phyloP scores from a whole-genome alignment of 192 early-diverging fungal species.

The Thamnidium elegans region DNA sequence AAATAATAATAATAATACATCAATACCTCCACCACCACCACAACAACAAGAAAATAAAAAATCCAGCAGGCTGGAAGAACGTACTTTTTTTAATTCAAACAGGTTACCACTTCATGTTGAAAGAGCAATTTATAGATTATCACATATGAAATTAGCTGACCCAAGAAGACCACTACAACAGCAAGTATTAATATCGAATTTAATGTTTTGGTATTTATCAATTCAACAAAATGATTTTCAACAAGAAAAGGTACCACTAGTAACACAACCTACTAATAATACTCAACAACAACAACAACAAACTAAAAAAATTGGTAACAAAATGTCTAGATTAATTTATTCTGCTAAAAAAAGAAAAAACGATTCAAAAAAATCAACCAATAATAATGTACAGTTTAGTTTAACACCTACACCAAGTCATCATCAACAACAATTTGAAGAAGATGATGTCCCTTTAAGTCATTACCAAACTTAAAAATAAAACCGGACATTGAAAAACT shows the following conservation, averaged over 20 bases:
- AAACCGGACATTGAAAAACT: neutral
- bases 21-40: neutral
- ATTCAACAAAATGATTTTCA: conserved; percentile 40
- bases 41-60: conserved; percentile 1
- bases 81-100: conserved; percentile 18
- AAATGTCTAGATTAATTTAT: conserved; percentile 5
- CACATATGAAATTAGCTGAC: conserved; percentile 70
- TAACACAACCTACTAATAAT: neutral
- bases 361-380: neutral
- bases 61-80: conserved; percentile 9
- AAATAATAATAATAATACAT: neutral
- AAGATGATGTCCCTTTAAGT: conserved; percentile 22
- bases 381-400: conserved; percentile 6
- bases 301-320: neutral
- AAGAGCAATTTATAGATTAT: conserved; percentile 74
- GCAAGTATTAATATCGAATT: conserved; percentile 75
- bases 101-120: conserved; percentile 72
- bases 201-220: conserved; percentile 84
- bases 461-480: conserved; percentile 12
- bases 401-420: neutral
- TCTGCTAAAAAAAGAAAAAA: conserved; percentile 5
- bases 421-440: neutral
- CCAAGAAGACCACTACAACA: conserved; percentile 67
- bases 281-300: neutral
- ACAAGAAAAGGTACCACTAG: neutral